A percentile compares a stretch with the other conserved stretches of the same genome.
Conservation (phyloP, 2,329 filamentous ascomycete species). For the Mycosphaerelloides madeirae region DNA sequence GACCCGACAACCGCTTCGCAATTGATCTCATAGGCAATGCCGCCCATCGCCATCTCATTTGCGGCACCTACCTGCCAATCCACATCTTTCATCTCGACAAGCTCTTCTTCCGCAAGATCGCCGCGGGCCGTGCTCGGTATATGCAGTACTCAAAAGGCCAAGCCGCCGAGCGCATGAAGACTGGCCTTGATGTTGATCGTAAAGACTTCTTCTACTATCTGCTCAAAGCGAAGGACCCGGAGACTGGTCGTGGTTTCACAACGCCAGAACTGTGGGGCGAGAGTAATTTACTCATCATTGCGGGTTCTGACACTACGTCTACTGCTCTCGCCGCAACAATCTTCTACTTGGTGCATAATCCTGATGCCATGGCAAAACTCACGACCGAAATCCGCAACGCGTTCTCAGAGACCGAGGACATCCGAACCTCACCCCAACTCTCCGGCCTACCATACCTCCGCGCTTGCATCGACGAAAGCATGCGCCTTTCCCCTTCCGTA, state of each 20-base stretch:
- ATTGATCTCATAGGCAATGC: conserved; percentile 22
- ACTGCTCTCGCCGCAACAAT: conserved; percentile 32
- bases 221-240: conserved; percentile 27
- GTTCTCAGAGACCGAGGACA: conserved; percentile 46
- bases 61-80: conserved; percentile 41
- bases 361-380: conserved; percentile 26
- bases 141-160: conserved; percentile 43
- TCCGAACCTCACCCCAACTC: conserved; percentile 37
- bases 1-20: conserved; percentile 32
- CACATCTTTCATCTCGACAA: conserved; percentile 36
- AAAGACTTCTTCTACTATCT: conserved; percentile 29
- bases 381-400: conserved; percentile 36
- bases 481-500: conserved; percentile 45
- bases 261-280: conserved; percentile 27
- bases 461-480: conserved; percentile 45
- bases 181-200: conserved; percentile 26
- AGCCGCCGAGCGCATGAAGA: conserved; percentile 38
- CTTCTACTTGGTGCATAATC: conserved; percentile 35
- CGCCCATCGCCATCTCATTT: conserved; percentile 29
- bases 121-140: conserved; percentile 37
- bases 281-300: conserved; percentile 28
- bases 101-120: conserved; percentile 42
- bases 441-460: conserved; percentile 38
- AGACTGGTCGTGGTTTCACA: conserved; percentile 29
- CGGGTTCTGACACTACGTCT: conserved; percentile 33